Evolutionary conservation across 345 rosid species (phyloP), one percentile per base, ranked within the genome.

Genomic region (Gossypium longicalyx): DNA sequence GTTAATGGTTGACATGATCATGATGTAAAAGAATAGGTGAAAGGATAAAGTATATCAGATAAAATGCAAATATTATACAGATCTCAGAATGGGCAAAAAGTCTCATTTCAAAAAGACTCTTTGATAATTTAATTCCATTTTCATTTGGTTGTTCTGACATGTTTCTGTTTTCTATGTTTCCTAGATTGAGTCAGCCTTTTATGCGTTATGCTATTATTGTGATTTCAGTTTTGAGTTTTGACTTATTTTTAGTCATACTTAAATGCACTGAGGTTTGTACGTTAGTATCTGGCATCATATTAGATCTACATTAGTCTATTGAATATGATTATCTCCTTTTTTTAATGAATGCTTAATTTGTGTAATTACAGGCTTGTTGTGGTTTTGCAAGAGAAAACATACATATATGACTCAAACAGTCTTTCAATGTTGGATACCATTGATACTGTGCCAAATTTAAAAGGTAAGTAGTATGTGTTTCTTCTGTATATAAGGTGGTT

Each of bases 331-430:
- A 25, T 74, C 13, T 64, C 19, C 19, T 11, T 6, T 13, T 22
- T 17, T 27, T 62, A 49, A 20, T 23, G 61, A 7, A 62, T 45
- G 20, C 16, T 58, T 59, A 68, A 17, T 73, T 78, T 78, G 64
- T 44, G 22, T 61, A 41, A 49, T 71, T 81, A 82, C 94, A 91
- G 98, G 81, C 89, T 93, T 74, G 77, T 91, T 67, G 94, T 93
- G 81, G 89, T 93, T 79, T 84, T 91, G 84, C 91, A 87, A 85
- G 97, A 90, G 70, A 91, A 90, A 74, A 86, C 93, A 53, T 90
- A 84, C 77, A 83, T 93, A 53, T 93, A 91, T 74, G 96, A 93
- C 76, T 78, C 86, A 59, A 86, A 93, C 80, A 83, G 83, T 63
- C 91, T 91, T 54, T 85, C 77, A 62, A 87, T 92, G 77, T 81